These are phyloP conservation scores for Mycena epipterygia DNA, from an alignment of 768 basidiomycete species.

Conservation along the genomic window DNA sequence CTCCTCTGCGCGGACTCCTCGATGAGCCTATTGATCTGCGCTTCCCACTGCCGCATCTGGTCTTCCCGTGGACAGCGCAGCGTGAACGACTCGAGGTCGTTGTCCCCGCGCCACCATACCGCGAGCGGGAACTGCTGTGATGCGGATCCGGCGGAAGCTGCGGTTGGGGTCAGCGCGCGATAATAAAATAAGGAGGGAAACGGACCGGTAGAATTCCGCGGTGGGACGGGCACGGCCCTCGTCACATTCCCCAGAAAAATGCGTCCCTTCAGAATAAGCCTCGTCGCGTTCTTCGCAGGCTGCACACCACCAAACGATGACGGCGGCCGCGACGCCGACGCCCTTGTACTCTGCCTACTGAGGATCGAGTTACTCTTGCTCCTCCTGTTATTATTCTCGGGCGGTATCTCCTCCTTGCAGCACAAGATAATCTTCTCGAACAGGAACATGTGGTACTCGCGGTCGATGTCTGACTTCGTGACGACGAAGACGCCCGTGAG, in stretches of 20 bases:
- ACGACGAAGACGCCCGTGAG: constrained; percentile 97
- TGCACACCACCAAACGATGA: too few species aligned
- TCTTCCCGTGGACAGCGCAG: constrained; percentile 94
- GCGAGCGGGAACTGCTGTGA: constrained; percentile 88
- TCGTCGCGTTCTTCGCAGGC: constrained; percentile 86
- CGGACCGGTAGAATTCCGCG: constrained; percentile 74
- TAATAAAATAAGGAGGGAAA: constrained; percentile 38
- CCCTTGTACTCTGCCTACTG: constrained; percentile 81
- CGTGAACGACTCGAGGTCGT: constrained; percentile 94
- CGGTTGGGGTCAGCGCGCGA: constrained; percentile 48
- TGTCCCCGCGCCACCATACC: constrained; percentile 96
- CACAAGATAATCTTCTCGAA: constrained; percentile 99
- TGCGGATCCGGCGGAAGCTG: constrained; percentile 63
- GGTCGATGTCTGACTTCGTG: constrained; percentile 95
- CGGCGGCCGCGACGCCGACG: constrained; percentile 66
- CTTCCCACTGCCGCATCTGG: constrained; percentile 93
- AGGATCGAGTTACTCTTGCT: constrained; percentile 90
- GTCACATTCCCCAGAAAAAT: constrained; percentile 98
- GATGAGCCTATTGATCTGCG: constrained; percentile 89
- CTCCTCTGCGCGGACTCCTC: constrained; percentile 79
- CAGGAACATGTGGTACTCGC: constrained; percentile 98
- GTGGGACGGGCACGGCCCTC: constrained; percentile 73
- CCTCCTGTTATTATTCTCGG: constrained; percentile 77
- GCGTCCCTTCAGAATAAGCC: constrained; percentile 92
- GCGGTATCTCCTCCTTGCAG: constrained; percentile 88